Evolutionary conservation across 805 yeast species (phyloP).

Genomic region (Monosporozyma yasuniensis): DNA sequence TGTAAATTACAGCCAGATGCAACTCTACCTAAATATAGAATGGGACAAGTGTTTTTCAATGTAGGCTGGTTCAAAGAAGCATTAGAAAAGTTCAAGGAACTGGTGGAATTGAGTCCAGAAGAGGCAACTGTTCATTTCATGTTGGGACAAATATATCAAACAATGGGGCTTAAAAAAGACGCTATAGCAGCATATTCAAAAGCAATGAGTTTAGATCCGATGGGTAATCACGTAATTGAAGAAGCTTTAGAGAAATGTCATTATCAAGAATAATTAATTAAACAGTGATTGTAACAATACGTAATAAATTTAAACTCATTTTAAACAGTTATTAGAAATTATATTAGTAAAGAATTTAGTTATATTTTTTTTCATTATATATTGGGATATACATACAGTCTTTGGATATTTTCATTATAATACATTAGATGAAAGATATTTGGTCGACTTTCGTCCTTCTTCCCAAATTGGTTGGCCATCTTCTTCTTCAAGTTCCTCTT

Average conservation of each 20-base stretch:
- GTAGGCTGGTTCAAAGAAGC: conserved; percentile 68
- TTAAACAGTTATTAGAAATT: background rate
- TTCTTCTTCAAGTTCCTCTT: conserved; percentile 28
- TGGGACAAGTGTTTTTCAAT: conserved; percentile 70
- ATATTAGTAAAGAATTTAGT: background rate
- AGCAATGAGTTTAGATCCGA: conserved; percentile 87
- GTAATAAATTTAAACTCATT: no score
- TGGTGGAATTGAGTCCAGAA: conserved; percentile 77
- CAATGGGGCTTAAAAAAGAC: conserved; percentile 58
- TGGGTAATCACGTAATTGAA: conserved; percentile 75
- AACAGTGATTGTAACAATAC: background rate
- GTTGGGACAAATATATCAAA: conserved; percentile 77
- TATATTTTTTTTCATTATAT: background rate
- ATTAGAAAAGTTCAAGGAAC: conserved; percentile 59
- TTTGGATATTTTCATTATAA: background rate
- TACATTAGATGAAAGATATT: conserved; percentile 4
- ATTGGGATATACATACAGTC: background rate
- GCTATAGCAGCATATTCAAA: conserved; percentile 82
- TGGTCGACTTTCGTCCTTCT: conserved; percentile 14
- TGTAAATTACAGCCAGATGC: conserved; percentile 75
- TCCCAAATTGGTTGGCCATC: conserved; percentile 28
- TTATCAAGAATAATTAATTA: conserved; percentile 15
- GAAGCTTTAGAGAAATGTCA: conserved; percentile 64
- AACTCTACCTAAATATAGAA: conserved; percentile 79
- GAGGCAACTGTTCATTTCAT: conserved; percentile 90